Base-by-base conservation (phyloP, 2,329 filamentous ascomycete genomes). In the Aspergillus calidoustus region DNA sequence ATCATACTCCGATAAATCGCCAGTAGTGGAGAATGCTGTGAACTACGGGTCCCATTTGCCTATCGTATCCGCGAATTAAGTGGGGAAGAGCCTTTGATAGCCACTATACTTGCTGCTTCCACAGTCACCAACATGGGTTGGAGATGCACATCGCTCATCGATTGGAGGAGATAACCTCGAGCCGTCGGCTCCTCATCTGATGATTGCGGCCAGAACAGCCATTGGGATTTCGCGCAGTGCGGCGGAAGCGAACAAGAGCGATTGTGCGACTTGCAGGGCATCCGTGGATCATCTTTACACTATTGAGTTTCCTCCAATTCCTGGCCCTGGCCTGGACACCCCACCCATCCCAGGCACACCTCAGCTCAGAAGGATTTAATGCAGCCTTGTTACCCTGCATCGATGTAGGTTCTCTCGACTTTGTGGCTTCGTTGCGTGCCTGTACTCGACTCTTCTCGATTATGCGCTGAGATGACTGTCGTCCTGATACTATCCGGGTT, bases 391-490 rank as follows among this genome's bases (percentile, higher is more conserved):
- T 9, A 8, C 17, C 23, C 44, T 28, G 19, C 19, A 19, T 19
- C 19, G 19, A 19, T 19, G 19, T 19, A 13, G 23, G 15, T 55
- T 55, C 23, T 7, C 15, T 46, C 19, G 48, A 52, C 46, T 56
- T 47, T 15, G 34, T 23, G 25, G 31, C 28, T 25, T 51, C 13
- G n/a, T 38, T 46, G 31, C 25, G 44, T 38, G 7, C 47, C 15
- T n/a, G 25, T 5, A 17, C 38, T 50, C 38, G 5, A 31, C 44
- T 7, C 17, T 7, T 44, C 2, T 19, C 23, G 4, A 28, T 38
- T 7, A 56, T 23, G 51, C 43, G 23, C 15, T 58, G 51, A 64
- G 30, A 64, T 66, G 64, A 62, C 55, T 25, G 47, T 48, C 52
- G 62, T 44, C 22, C 13, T 55, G 23, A 49, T 44, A 28, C 57